phyloP scores from a whole-genome alignment of 305 asterid species.

The Fraxinus baroniana region DNA sequence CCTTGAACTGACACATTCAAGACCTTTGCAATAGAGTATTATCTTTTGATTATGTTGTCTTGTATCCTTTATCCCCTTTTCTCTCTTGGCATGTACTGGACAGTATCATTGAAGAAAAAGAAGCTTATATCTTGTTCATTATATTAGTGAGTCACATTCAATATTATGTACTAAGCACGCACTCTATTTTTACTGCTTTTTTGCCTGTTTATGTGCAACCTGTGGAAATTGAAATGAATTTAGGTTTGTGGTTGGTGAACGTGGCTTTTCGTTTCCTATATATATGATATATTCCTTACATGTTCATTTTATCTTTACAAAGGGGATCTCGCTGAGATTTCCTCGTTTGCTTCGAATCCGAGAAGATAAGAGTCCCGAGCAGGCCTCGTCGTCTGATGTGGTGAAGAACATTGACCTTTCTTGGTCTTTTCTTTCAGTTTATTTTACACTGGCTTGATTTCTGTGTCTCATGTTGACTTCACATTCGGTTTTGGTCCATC shows the following conservation, averaged over 20 bases:
- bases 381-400: slow-evolving; percentile 83
- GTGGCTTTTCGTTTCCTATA: slow-evolving; percentile 2
- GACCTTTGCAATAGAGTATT: not conserved
- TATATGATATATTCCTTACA: not conserved
- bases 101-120: not conserved
- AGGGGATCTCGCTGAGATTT: slow-evolving; percentile 93
- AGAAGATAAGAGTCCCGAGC: slow-evolving; percentile 87
- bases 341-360: slow-evolving; percentile 85
- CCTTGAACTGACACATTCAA: not conserved
- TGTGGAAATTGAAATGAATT: not conserved
- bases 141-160: not conserved
- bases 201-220: not conserved
- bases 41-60: not conserved
- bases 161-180: not conserved
- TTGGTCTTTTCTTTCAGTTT: not conserved
- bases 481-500: not conserved
- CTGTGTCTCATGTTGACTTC: slow-evolving; percentile 17
- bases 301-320: not conserved
- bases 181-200: not conserved
- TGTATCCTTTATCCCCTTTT: not conserved
- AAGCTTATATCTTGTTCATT: not conserved
- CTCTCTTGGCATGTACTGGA: not conserved
- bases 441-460: not conserved
- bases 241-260: not conserved
- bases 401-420: slow-evolving; percentile 33